Conservation (phyloP, 768 basidiomycete species). For the Glaciozyma martinii region DNA sequence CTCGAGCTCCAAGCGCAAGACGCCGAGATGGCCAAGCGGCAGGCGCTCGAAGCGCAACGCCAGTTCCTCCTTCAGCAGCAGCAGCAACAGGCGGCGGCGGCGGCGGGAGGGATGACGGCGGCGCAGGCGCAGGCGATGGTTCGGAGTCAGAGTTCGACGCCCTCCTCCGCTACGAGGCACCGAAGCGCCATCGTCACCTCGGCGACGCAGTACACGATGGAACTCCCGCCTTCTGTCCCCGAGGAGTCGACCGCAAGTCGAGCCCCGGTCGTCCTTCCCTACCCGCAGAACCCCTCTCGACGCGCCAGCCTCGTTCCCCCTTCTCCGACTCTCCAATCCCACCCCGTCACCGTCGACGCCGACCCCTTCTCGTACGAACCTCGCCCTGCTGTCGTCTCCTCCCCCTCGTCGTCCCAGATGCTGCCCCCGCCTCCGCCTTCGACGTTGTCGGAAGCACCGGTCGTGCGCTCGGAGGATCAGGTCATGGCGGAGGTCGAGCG, state of each 20-base stretch:
- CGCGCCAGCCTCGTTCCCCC: constrained; percentile 17
- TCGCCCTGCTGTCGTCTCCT: not conserved
- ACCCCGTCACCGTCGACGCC: constrained; percentile 24
- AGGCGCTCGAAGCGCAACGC: constrained; percentile 51
- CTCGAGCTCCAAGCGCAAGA: constrained; percentile 73
- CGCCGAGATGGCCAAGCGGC: constrained; percentile 71
- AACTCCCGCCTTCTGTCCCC: constrained; percentile 7
- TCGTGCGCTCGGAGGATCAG: not conserved
- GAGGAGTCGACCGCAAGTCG: constrained; percentile 3
- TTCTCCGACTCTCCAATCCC: constrained; percentile 15
- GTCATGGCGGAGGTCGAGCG: constrained; percentile 19
- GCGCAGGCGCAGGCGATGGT: constrained; percentile 28
- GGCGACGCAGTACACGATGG: constrained; percentile 5
- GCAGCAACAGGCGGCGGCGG: constrained; percentile 18
- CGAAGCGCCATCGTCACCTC: constrained; percentile 28
- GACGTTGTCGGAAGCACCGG: not conserved
- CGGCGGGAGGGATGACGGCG: constrained; percentile 14
- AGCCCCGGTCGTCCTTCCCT: not conserved
- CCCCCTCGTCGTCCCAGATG: constrained; percentile 11
- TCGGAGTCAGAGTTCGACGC: constrained; percentile 31
- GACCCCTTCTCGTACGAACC: constrained; percentile 30
- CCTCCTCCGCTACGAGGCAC: constrained; percentile 14
- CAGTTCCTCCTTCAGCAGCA: constrained; percentile 46
- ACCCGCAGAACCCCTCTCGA: not conserved
- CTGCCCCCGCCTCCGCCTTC: constrained; percentile 19